Percentiles rank a stretch among this genome's conserved stretches.
Conservation (phyloP, 306 rosid species). For the Medicago lupulina region DNA sequence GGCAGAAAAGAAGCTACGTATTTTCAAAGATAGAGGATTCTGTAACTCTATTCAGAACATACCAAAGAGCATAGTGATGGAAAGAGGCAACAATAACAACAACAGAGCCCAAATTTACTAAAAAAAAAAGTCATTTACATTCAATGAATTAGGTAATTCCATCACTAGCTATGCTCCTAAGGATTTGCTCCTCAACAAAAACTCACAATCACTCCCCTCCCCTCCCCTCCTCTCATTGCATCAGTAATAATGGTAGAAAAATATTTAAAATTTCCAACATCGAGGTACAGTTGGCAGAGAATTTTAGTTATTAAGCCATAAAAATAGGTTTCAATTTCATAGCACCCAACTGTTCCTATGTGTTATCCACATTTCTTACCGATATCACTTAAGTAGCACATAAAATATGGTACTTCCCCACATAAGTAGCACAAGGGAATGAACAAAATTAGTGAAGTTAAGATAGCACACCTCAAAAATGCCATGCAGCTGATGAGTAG, state of each 20-base stretch:
- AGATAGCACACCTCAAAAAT: constrained; percentile 81
- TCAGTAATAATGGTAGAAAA: background rate
- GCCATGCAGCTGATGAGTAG: constrained; percentile 96
- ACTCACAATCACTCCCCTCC: background rate
- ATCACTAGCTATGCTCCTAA: background rate
- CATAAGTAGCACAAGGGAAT: constrained; percentile 23
- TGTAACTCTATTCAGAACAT: constrained; percentile 21
- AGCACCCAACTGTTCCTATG: constrained; percentile 4
- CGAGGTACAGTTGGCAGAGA: constrained; percentile 7
- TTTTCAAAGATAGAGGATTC: background rate
- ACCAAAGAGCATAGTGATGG: background rate
- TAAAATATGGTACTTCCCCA: constrained; percentile 23
- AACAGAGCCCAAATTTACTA: background rate
- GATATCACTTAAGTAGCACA: no score
- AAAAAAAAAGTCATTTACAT: background rate
- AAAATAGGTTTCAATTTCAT: constrained; percentile 23
- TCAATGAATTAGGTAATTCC: background rate
- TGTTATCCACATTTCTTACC: background rate
- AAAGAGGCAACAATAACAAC: constrained; percentile 19
- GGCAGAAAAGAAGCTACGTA: constrained; percentile 9
- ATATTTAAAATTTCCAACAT: constrained; percentile 1
- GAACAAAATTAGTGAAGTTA: background rate
- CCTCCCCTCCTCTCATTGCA: constrained; percentile 16
- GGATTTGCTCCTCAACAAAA: background rate
- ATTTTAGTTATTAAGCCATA: background rate